These are phyloP conservation scores for Infundibulicybe gibba DNA, from an alignment of 768 basidiomycete genomes.

Conservation along the genomic window DNA sequence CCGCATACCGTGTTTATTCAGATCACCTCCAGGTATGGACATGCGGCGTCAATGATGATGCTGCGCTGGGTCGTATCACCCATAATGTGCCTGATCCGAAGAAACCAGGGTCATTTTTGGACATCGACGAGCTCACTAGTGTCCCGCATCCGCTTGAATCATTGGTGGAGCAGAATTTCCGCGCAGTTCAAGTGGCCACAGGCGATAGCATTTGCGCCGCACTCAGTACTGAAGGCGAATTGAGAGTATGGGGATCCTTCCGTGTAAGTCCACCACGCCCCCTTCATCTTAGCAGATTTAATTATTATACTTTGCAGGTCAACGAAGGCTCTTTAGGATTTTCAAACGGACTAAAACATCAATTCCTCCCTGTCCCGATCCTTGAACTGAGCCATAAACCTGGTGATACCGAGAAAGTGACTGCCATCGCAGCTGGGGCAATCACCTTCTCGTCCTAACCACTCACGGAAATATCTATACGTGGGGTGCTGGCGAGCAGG, in stretches of 20 bases:
- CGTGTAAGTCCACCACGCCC: neutral
- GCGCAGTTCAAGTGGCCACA: constrained; percentile 76
- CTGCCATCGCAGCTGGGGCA: constrained; percentile 71
- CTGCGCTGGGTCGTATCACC: constrained; percentile 80
- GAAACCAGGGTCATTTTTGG: constrained; percentile 53
- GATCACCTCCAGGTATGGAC: constrained; percentile 69
- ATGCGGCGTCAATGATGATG: constrained; percentile 86
- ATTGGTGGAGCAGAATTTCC: constrained; percentile 76
- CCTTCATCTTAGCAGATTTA: neutral
- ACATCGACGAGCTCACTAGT: constrained; percentile 50
- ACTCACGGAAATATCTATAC: constrained; percentile 84
- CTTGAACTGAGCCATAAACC: constrained; percentile 58
- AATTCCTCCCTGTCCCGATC: constrained; percentile 62
- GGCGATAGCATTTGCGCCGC: constrained; percentile 91
- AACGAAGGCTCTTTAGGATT: constrained; percentile 87
- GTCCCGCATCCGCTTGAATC: constrained; percentile 65
- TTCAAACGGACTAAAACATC: constrained; percentile 58
- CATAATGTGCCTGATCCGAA: constrained; percentile 56
- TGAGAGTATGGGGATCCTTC: constrained; percentile 60
- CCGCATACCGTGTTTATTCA: neutral
- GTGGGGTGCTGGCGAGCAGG: constrained; percentile 89
- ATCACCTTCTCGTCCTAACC: constrained; percentile 88
- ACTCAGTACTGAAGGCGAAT: constrained; percentile 76
- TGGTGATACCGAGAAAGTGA: constrained; percentile 67
- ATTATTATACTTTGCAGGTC: constrained; percentile 36